These are phyloP conservation scores for Mucor piriformis DNA, from an alignment of 371 early-diverging fungal species.

Conservation along the genomic window DNA sequence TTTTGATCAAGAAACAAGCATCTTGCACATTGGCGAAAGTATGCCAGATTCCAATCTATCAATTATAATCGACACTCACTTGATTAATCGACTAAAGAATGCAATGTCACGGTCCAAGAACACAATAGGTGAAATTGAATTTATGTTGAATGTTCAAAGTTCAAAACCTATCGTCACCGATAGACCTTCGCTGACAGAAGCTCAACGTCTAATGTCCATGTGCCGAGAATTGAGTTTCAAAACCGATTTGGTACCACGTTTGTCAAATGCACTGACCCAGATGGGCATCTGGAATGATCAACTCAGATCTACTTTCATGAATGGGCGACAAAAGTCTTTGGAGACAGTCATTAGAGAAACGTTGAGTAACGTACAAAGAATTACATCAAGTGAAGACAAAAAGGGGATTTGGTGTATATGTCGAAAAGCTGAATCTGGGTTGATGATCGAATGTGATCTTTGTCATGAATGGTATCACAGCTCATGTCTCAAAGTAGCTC, in stretches of 20 bases:
- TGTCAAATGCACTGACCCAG: conserved; percentile 4
- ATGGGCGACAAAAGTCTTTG: conserved; percentile 19
- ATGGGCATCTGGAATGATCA: conserved; percentile 19
- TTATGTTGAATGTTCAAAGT: conserved; percentile 1
- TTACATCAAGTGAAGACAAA: conserved; percentile 5
- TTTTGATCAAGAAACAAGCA: background rate
- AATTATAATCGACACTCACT: conserved; percentile 13
- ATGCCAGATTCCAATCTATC: background rate
- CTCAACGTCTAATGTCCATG: conserved; percentile 5
- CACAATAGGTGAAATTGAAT: conserved; percentile 11
- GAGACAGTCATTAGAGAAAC: conserved; percentile 17
- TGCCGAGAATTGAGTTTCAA: conserved; percentile 14
- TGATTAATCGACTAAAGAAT: conserved; percentile 7
- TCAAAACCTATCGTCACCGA: background rate
- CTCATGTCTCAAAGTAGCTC: conserved; percentile 65
- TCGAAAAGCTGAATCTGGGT: conserved; percentile 59
- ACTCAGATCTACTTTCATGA: conserved; percentile 17
- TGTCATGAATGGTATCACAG: conserved; percentile 85
- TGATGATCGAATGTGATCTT: conserved; percentile 82
- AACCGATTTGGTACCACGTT: conserved; percentile 9
- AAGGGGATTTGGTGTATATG: conserved; percentile 60
- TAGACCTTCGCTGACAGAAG: conserved; percentile 16
- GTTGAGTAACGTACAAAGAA: conserved; percentile 10
- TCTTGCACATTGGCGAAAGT: conserved; percentile 9
- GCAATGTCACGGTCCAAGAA: conserved; percentile 8